A percentile compares a stretch with the other conserved stretches of the same genome.
Evolutionary conservation across 441 rosid species (phyloP).

Genomic region (Manihot esculenta): DNA sequence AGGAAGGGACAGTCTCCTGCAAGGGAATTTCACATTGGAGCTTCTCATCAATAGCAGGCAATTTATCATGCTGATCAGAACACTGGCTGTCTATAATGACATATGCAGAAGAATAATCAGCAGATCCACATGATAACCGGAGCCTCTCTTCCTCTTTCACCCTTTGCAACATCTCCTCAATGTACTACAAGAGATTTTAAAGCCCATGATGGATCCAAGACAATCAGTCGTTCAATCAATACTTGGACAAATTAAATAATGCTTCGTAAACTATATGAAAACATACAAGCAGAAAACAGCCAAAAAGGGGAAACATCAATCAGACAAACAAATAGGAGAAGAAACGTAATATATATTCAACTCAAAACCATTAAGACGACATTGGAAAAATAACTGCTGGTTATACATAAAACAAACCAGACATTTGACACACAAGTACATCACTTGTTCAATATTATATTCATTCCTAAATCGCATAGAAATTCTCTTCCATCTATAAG

Average conservation of each 20-base stretch:
- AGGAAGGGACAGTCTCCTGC: conserved; percentile 51
- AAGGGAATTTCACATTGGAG: conserved; percentile 43
- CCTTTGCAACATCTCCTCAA: conserved; percentile 43
- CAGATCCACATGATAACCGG: conserved; percentile 41
- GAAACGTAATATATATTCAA: background rate
- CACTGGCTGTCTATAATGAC: conserved; percentile 43
- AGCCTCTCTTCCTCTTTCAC: conserved; percentile 44
- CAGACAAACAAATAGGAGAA: background rate
- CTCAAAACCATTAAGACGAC: too few species aligned
- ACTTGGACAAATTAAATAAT: conserved; percentile 8
- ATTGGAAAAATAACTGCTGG: too few species aligned
- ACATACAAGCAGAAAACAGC: background rate
- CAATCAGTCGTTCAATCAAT: conserved; percentile 28
- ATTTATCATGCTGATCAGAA: conserved; percentile 42
- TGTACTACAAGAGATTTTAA: conserved; percentile 36
- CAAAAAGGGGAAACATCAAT: background rate
- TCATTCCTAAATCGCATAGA: too few species aligned
- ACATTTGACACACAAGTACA: too few species aligned
- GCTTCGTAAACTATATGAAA: background rate
- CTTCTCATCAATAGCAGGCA: conserved; percentile 46
- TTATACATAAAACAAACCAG: too few species aligned
- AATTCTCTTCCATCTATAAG: too few species aligned
- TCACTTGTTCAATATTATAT: too few species aligned
- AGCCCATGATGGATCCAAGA: conserved; percentile 29
- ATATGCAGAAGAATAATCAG: conserved; percentile 44